These are phyloP conservation scores for Thermomucor indicae-seudaticae DNA, from an alignment of 371 early-diverging fungal genomes.

Conservation along the genomic window DNA sequence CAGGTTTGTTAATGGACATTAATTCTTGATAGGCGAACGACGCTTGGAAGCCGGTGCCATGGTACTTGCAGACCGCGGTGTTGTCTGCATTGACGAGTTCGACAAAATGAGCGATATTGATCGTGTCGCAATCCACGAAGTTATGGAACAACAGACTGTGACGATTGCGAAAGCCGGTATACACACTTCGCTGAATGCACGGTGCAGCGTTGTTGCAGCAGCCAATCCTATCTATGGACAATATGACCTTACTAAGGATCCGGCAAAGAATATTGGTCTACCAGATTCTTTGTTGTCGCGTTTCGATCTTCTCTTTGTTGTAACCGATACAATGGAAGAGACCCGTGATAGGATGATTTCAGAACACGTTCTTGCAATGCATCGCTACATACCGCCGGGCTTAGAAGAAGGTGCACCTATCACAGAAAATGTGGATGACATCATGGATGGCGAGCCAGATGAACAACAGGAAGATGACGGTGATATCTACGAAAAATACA, in stretches of 20 bases:
- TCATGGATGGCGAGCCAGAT: constrained; percentile 45
- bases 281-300: constrained; percentile 97
- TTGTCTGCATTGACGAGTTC: constrained; percentile 99
- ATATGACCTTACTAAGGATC: constrained; percentile 73
- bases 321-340: constrained; percentile 88
- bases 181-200: constrained; percentile 97
- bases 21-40: constrained; percentile 59
- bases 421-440: constrained; percentile 55
- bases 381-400: constrained; percentile 85
- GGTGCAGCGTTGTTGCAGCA: constrained; percentile 98
- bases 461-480: constrained; percentile 46
- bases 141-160: constrained; percentile 99
- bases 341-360: constrained; percentile 85
- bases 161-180: constrained; percentile 99
- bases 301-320: constrained; percentile 98
- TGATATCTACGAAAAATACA: constrained; percentile 80
- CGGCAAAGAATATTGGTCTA: constrained; percentile 97
- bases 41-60: constrained; percentile 99
- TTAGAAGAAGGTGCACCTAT: constrained; percentile 83
- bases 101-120: constrained; percentile 99
- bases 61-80: constrained; percentile 98
- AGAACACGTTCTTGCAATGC: constrained; percentile 90
- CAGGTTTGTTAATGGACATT: background rate
- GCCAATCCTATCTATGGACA: constrained; percentile 99
- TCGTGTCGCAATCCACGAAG: constrained; percentile 99